phyloP scores from a whole-genome alignment of 441 rosid species.

The Erodium texanum region DNA sequence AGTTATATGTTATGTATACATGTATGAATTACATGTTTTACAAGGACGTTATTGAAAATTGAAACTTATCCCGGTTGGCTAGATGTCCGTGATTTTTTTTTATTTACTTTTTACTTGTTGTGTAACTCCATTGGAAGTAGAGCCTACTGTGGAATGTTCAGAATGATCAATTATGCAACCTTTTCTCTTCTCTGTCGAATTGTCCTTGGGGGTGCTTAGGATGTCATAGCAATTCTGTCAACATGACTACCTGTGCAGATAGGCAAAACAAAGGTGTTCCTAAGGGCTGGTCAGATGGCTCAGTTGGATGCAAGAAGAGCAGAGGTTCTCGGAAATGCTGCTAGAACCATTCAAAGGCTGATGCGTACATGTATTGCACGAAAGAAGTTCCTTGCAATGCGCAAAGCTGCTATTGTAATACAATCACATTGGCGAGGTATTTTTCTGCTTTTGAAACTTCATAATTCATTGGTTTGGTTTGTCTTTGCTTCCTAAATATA shows the following conservation, averaged over 20 bases:
- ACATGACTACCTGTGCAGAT: constrained; percentile 45
- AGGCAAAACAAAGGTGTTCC: constrained; percentile 90
- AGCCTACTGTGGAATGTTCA: not conserved
- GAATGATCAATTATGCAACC: not conserved
- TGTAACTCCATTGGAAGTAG: not conserved
- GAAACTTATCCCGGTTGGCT: not conserved
- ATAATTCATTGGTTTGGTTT: not conserved
- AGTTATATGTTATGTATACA: not conserved
- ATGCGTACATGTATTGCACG: constrained; percentile 77
- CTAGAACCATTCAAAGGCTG: constrained; percentile 86
- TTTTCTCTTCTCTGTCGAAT: not conserved
- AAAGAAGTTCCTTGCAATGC: constrained; percentile 72
- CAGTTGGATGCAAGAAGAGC: constrained; percentile 99
- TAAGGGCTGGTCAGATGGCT: constrained; percentile 99
- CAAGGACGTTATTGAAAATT: not conserved
- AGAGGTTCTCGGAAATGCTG: constrained; percentile 98
- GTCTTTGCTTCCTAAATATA: not conserved
- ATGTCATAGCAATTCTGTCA: constrained; percentile 5
- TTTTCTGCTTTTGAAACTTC: constrained; percentile 10
- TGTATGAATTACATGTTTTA: not conserved
- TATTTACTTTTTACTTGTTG: not conserved
- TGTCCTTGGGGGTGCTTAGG: not conserved
- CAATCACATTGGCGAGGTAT: constrained; percentile 93
- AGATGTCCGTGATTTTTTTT: not conserved
- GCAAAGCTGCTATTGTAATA: constrained; percentile 68